These are phyloP conservation scores for Bodo saltans DNA, from an alignment of 78 protist genomes.

Conservation along the genomic window DNA sequence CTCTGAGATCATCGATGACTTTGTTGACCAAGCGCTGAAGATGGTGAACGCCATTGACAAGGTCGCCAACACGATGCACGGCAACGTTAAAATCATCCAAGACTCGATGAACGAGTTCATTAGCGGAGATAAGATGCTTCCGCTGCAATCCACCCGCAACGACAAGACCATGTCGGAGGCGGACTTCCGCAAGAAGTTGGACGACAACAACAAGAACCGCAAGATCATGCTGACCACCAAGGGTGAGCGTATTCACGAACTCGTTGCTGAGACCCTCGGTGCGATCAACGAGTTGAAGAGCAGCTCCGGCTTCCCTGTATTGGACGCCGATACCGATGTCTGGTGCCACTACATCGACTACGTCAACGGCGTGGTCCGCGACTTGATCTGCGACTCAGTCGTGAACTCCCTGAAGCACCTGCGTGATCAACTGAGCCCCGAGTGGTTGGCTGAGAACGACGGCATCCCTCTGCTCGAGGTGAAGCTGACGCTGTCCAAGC, in stretches of 20 bases:
- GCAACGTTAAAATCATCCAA: constrained; percentile 9
- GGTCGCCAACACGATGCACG: constrained; percentile 13
- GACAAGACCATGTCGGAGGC: constrained; percentile 26
- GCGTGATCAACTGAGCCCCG: constrained; percentile 32
- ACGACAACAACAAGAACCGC: constrained; percentile 1
- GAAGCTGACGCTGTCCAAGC: constrained; percentile 15
- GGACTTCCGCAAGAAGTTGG: constrained; percentile 15
- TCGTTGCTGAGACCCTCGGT: neutral
- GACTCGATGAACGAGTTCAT: neutral
- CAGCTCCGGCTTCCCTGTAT: neutral
- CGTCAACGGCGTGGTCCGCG: constrained; percentile 38
- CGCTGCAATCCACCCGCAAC: neutral
- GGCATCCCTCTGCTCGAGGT: constrained; percentile 38
- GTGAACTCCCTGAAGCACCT: constrained; percentile 32
- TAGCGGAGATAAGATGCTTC: constrained; percentile 16
- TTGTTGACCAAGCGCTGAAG: constrained; percentile 19
- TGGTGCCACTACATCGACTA: constrained; percentile 62
- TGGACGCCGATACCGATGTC: constrained; percentile 20
- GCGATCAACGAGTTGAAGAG: neutral
- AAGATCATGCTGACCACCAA: neutral
- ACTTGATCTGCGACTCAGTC: constrained; percentile 19
- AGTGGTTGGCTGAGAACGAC: constrained; percentile 1
- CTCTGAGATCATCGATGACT: constrained; percentile 37
- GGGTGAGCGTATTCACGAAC: constrained; percentile 15
- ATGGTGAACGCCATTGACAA: neutral